These are phyloP conservation scores for Beta macrorhiza DNA, from an alignment of 179 eudicot genomes.

Conservation along the genomic window DNA sequence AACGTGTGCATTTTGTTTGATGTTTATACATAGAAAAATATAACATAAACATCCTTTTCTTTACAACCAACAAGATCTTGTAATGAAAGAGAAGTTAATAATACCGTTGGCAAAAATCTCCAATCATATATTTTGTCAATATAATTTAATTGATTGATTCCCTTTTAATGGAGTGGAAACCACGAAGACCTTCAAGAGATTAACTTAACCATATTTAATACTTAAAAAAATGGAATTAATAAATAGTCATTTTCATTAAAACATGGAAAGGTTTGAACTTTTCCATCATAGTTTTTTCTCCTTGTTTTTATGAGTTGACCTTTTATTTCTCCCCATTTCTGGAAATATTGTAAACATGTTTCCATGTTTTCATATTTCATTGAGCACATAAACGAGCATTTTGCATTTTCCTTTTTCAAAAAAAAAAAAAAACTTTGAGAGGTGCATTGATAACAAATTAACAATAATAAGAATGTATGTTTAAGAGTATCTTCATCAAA, in stretches of 20 bases:
- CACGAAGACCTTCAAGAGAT: slow-evolving; percentile 18
- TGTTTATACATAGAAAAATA: background rate
- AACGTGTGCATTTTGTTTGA: background rate
- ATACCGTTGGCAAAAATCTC: no score
- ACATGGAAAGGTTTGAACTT: slow-evolving; percentile 23
- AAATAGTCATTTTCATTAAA: slow-evolving; percentile 17
- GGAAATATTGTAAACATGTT: slow-evolving; percentile 20
- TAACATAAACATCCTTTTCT: background rate
- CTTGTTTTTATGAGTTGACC: slow-evolving; percentile 26
- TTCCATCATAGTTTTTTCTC: slow-evolving; percentile 15
- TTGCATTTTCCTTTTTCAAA: no score
- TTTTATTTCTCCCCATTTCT: slow-evolving; percentile 4
- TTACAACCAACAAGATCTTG: slow-evolving; percentile 3
- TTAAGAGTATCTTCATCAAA: no score
- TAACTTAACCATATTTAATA: background rate
- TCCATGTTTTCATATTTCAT: slow-evolving; percentile 41
- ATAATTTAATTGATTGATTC: slow-evolving; percentile 15
- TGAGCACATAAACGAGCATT: slow-evolving; percentile 23
- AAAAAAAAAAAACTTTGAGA: no score
- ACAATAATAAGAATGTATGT: background rate
- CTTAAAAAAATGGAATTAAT: background rate
- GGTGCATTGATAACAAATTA: background rate
- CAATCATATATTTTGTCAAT: slow-evolving; percentile 4
- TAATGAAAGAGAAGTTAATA: background rate
- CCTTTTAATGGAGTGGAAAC: slow-evolving; percentile 18